Evolutionary conservation across 441 rosid species (phyloP).

Genomic region (Aquilaria agallochum): DNA sequence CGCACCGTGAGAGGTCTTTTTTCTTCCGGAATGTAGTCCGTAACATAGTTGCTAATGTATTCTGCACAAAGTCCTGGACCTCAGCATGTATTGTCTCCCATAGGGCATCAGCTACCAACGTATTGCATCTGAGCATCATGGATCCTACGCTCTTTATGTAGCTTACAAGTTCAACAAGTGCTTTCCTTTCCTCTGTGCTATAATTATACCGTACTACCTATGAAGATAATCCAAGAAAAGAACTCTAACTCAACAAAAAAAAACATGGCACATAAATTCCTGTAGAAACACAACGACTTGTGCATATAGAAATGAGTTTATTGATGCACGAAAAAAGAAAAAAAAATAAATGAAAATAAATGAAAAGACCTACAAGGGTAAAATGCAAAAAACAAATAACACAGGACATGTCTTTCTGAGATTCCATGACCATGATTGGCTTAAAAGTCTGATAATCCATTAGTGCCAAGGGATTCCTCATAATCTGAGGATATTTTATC

Average conservation of each 20-base stretch:
- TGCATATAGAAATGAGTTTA: neutral
- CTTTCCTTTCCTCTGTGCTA: constrained; percentile 90
- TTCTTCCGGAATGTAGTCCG: constrained; percentile 94
- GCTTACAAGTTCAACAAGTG: constrained; percentile 92
- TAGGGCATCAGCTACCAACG: constrained; percentile 94
- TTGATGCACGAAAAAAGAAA: no score
- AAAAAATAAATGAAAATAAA: no score
- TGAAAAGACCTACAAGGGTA: no score
- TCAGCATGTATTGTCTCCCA: constrained; percentile 99
- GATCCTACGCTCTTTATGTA: constrained; percentile 94
- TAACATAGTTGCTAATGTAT: constrained; percentile 93
- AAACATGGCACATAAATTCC: constrained; percentile 6
- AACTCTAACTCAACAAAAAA: constrained; percentile 14
- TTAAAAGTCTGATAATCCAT: no score
- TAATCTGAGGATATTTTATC: no score
- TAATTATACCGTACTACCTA: constrained; percentile 98
- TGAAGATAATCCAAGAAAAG: constrained; percentile 16
- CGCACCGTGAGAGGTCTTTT: constrained; percentile 92
- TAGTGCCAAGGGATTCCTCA: no score
- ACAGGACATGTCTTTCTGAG: no score
- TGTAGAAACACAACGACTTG: constrained; percentile 1
- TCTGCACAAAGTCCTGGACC: constrained; percentile 99
- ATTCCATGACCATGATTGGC: no score
- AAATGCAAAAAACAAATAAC: no score
- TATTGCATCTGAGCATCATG: constrained; percentile 91